These are phyloP conservation scores for Casaregolazyma lundiana DNA, from an alignment of 1,139 yeast species.

Conservation along the genomic window DNA sequence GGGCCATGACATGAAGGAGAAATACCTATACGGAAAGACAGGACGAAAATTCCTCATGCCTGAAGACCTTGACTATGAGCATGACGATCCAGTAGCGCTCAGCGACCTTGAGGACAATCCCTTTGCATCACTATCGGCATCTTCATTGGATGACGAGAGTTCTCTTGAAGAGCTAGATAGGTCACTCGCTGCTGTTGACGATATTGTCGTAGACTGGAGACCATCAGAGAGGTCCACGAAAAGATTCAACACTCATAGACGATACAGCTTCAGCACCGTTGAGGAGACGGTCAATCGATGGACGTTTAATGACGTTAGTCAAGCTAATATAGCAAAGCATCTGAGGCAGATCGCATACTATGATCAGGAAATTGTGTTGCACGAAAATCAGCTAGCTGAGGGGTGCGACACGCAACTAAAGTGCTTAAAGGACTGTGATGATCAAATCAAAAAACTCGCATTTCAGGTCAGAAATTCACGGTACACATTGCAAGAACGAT, in stretches of 20 bases:
- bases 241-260: conserved; percentile 15
- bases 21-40: conserved; percentile 1
- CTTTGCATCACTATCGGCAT: background rate
- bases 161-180: background rate
- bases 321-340: background rate
- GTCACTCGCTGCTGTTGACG: background rate
- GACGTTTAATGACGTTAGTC: conserved; percentile 16
- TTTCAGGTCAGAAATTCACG: conserved; percentile 17
- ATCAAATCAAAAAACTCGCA: conserved; percentile 16
- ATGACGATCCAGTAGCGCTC: background rate
- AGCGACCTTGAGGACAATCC: background rate
- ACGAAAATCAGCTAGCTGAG: background rate
- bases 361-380: conserved; percentile 6
- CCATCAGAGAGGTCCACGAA: conserved; percentile 2
- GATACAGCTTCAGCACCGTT: conserved; percentile 42
- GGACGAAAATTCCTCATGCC: background rate
- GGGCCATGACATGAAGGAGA: conserved; percentile 5
- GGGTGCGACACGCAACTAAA: conserved; percentile 1
- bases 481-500: conserved; percentile 18
- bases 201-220: background rate
- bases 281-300: conserved; percentile 38
- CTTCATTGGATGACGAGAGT: background rate
- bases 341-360: conserved; percentile 8
- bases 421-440: conserved; percentile 6
- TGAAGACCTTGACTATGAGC: conserved; percentile 1